Conservation (phyloP, 768 basidiomycete species). For the Termitomyces sp. region DNA sequence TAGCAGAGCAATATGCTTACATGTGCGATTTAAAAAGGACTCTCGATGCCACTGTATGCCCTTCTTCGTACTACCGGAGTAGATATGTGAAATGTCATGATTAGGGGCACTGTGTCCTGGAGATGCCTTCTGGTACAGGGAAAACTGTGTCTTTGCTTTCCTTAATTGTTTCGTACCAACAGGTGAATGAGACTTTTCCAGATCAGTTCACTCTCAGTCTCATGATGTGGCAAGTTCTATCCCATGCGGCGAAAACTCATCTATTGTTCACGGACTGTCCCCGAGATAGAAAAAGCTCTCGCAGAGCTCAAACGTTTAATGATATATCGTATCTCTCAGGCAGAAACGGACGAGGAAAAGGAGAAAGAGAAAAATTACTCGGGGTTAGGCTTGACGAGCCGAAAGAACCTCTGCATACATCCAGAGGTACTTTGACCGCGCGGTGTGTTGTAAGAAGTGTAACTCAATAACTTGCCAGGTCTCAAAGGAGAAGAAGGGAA, state of each 20-base stretch:
- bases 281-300: constrained; percentile 98
- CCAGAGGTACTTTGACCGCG: constrained; percentile 61
- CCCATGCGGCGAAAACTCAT: constrained; percentile 90
- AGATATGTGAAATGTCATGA: background rate
- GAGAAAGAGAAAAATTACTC: constrained; percentile 78
- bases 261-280: constrained; percentile 98
- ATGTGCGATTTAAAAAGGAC: constrained; percentile 99
- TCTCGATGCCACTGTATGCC: constrained; percentile 80
- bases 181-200: constrained; percentile 40
- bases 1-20: constrained; percentile 93
- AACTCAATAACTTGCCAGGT: constrained; percentile 46
- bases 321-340: constrained; percentile 72
- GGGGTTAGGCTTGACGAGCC: constrained; percentile 89
- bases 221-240: constrained; percentile 61
- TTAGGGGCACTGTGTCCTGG: constrained; percentile 97
- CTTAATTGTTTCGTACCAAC: constrained; percentile 96
- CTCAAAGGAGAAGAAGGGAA: constrained; percentile 97
- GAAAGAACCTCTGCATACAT: constrained; percentile 95
- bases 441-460: background rate
- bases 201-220: background rate
- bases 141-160: constrained; percentile 97
- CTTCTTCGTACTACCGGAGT: background rate
- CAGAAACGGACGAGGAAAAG: constrained; percentile 69
- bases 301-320: constrained; percentile 92
- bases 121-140: constrained; percentile 99